A percentile compares a stretch with the other conserved stretches of the same genome.
Evolutionary conservation across 1,284 basidiomycete species (phyloP).

Genomic region (Anthracocystis walkeri): DNA sequence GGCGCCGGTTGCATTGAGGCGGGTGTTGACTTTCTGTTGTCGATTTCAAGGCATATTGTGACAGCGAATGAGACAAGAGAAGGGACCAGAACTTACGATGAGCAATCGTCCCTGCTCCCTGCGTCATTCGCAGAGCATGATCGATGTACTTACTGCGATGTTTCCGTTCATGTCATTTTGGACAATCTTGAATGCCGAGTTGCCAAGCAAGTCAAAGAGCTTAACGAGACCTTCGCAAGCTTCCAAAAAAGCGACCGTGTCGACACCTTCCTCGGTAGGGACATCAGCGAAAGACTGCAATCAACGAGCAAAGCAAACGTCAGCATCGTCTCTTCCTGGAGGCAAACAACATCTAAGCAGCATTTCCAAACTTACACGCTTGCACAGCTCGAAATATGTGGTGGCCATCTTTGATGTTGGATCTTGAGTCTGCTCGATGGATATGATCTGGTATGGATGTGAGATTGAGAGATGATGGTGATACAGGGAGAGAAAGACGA

Average conservation of each 20-base stretch:
- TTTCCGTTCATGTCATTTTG: constrained; percentile 91
- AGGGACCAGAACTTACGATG: background rate
- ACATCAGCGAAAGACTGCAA: constrained; percentile 75
- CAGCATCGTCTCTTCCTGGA: background rate
- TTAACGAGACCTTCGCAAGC: constrained; percentile 89
- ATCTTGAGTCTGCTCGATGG: background rate
- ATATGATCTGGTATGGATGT: background rate
- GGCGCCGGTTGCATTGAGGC: constrained; percentile 77
- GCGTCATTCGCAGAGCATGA: background rate
- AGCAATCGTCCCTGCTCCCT: background rate
- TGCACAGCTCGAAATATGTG: constrained; percentile 53
- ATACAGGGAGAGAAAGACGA: background rate
- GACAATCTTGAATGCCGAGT: constrained; percentile 85
- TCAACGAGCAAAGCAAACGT: background rate
- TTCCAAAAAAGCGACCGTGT: constrained; percentile 88
- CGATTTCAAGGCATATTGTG: no score
- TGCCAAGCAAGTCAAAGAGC: constrained; percentile 94
- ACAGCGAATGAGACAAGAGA: no score
- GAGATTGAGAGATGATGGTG: background rate
- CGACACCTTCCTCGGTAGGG: constrained; percentile 86
- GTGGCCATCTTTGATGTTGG: constrained; percentile 23
- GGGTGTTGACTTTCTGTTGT: constrained; percentile 75
- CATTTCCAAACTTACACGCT: constrained; percentile 29
- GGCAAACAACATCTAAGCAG: background rate
- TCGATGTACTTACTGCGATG: constrained; percentile 73